A percentile compares a stretch with the other conserved stretches of the same genome.
Conservation (phyloP, 1,284 basidiomycete species). For the Leucoagaricus sp. region DNA sequence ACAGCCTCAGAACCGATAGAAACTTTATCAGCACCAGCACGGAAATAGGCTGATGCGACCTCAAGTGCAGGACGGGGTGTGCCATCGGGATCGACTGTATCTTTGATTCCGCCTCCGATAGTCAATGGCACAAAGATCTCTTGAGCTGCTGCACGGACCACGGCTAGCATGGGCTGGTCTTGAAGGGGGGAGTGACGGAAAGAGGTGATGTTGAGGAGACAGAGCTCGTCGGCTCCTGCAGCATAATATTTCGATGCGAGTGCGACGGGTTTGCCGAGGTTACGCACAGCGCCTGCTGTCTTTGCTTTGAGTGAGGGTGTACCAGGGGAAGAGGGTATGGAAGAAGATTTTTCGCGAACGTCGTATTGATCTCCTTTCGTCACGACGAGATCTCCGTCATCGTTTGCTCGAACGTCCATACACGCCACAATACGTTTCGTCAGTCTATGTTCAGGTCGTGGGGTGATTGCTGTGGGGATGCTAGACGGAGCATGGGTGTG, state of each 20-base stretch:
- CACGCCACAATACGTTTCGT: conserved; percentile 97
- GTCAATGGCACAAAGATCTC: conserved; percentile 97
- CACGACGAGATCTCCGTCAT: conserved; percentile 95
- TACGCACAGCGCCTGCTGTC: conserved; percentile 83
- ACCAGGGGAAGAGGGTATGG: conserved; percentile 24
- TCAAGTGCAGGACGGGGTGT: conserved; percentile 86
- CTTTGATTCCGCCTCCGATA: conserved; percentile 98
- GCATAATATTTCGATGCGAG: conserved; percentile 87
- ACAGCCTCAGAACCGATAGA: conserved; percentile 97
- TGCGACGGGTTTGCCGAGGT: conserved; percentile 97
- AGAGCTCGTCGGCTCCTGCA: conserved; percentile 94
- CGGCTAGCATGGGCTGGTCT: conserved; percentile 98
- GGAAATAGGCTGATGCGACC: conserved; percentile 95
- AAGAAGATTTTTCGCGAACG: conserved; percentile 77
- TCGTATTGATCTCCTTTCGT: conserved; percentile 99
- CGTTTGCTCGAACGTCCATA: conserved; percentile 97
- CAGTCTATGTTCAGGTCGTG: conserved; percentile 59
- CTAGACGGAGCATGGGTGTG: conserved; percentile 32
- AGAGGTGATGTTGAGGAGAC: conserved; percentile 98
- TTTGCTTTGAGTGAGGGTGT: conserved; percentile 28
- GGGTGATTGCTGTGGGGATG: conserved; percentile 33
- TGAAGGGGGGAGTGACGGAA: conserved; percentile 95
- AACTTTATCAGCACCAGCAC: conserved; percentile 97
- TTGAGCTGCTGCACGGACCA: conserved; percentile 89
- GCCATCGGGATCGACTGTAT: conserved; percentile 94